Conservation (phyloP, 2,329 filamentous ascomycete species). For the Microascus cirrosus region DNA sequence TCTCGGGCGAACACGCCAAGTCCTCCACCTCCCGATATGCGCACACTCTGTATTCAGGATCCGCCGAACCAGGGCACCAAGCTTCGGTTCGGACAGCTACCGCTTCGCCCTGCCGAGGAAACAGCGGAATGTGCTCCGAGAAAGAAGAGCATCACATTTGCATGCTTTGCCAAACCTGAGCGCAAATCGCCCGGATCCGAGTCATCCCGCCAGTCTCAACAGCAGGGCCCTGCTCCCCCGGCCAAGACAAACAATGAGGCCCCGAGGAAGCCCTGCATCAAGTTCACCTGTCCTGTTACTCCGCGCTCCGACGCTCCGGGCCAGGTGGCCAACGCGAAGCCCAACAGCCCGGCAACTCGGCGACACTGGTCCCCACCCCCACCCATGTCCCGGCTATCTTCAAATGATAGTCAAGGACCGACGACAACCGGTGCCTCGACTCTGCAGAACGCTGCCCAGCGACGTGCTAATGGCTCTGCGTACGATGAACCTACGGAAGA, state of each 20-base stretch:
- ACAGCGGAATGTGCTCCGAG: background rate
- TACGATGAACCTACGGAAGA: constrained; percentile 73
- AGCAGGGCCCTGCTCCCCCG: constrained; percentile 48
- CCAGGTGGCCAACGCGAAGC: constrained; percentile 11
- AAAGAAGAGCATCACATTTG: constrained; percentile 10
- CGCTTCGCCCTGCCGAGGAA: background rate
- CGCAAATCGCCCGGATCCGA: constrained; percentile 13
- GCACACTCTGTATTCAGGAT: constrained; percentile 27
- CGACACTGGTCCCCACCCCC: background rate
- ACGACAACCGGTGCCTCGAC: background rate
- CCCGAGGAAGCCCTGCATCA: constrained; percentile 75
- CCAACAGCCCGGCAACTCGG: constrained; percentile 10
- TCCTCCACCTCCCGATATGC: constrained; percentile 60
- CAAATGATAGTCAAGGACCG: background rate
- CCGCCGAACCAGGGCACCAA: background rate
- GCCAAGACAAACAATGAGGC: constrained; percentile 29
- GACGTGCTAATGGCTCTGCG: constrained; percentile 84
- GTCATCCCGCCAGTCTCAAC: constrained; percentile 10
- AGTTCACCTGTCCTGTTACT: constrained; percentile 63
- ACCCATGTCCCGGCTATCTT: background rate
- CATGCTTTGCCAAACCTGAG: constrained; percentile 8
- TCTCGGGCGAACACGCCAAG: constrained; percentile 82
- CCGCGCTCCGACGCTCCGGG: constrained; percentile 24
- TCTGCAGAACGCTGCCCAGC: constrained; percentile 11
- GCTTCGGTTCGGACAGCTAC: background rate